Evolutionary conservation across 202 grass and related monocot genomes (phyloP).

Genomic region (Carex arenaria): DNA sequence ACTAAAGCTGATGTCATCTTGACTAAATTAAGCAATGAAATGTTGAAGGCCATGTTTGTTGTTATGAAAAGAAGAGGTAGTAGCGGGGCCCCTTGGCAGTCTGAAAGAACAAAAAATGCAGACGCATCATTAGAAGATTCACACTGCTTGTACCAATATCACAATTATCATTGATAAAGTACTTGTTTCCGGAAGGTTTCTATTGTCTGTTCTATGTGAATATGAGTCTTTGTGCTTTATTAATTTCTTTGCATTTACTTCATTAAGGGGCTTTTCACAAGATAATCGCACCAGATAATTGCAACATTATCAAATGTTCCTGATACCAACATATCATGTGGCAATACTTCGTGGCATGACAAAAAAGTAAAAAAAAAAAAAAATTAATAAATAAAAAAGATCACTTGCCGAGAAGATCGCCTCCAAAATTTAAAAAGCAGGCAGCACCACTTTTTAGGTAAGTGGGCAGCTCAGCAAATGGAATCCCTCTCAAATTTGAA

Average conservation of each 20-base stretch:
- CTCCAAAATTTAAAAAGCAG: constrained; percentile 87
- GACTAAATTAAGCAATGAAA: constrained; percentile 78
- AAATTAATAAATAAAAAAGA: background rate
- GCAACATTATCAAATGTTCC: background rate
- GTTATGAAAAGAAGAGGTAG: constrained; percentile 77
- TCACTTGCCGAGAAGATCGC: constrained; percentile 51
- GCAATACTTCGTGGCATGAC: background rate
- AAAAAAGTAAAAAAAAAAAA: background rate
- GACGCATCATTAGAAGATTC: background rate
- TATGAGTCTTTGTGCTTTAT: background rate
- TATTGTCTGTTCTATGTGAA: background rate
- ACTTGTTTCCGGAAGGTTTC: background rate
- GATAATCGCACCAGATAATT: background rate
- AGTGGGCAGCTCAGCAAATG: constrained; percentile 59
- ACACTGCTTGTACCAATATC: background rate
- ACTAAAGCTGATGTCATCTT: constrained; percentile 90
- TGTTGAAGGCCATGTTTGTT: constrained; percentile 92
- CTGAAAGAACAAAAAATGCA: constrained; percentile 38
- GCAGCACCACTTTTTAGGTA: constrained; percentile 69
- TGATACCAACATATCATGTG: background rate
- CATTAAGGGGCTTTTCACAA: background rate
- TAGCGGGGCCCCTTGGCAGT: constrained; percentile 74
- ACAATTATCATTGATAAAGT: background rate
- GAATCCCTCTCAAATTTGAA: constrained; percentile 85
- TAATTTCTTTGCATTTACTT: background rate